A percentile compares a stretch with the other conserved stretches of the same genome.
phyloP scores from a whole-genome alignment of 345 rosid species.

The Theobroma cacao region DNA sequence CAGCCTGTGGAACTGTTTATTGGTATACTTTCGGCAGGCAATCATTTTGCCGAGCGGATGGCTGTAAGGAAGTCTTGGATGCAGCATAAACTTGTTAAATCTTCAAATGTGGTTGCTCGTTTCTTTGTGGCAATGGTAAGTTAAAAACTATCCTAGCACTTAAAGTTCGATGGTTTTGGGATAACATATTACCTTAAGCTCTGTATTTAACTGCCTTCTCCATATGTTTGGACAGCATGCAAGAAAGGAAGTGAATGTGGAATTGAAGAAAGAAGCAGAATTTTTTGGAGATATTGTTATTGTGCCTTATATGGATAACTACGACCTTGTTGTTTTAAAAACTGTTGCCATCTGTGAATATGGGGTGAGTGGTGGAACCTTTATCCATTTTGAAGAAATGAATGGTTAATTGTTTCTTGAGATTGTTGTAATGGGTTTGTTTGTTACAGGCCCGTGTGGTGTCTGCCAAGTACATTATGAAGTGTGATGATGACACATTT shows the following conservation, averaged over 20 bases:
- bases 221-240: conserved; percentile 51
- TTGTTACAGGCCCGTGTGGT: conserved; percentile 52
- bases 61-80: conserved; percentile 95
- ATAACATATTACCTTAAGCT: not conserved
- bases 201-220: conserved; percentile 5
- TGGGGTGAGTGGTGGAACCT: conserved; percentile 56
- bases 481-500: conserved; percentile 94
- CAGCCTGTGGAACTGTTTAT: conserved; percentile 68
- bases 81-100: conserved; percentile 74
- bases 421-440: conserved; percentile 11
- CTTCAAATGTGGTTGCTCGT: conserved; percentile 86
- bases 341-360: conserved; percentile 95
- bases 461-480: conserved; percentile 81
- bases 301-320: conserved; percentile 93
- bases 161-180: not conserved
- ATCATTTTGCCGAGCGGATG: conserved; percentile 93
- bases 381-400: not conserved
- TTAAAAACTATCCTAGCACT: not conserved
- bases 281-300: conserved; percentile 85
- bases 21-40: conserved; percentile 91
- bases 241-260: conserved; percentile 85
- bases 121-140: conserved; percentile 90
- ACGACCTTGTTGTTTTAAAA: conserved; percentile 90
- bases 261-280: conserved; percentile 92
- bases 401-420: not conserved